These are phyloP conservation scores for Paecilomyces formosus DNA, from an alignment of 2,329 filamentous ascomycete genomes.

Conservation along the genomic window DNA sequence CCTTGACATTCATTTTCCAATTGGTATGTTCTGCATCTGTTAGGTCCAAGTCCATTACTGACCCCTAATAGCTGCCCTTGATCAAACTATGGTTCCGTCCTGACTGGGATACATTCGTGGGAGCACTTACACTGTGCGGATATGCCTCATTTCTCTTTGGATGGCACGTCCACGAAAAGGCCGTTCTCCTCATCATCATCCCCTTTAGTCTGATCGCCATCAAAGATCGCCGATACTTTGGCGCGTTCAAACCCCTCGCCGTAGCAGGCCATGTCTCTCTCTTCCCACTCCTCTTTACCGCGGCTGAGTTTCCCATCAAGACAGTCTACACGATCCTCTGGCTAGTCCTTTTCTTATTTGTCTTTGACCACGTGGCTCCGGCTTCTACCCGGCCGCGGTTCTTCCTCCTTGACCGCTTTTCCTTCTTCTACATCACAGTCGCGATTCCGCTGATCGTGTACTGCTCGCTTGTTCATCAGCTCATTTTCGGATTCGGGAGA, in stretches of 20 bases:
- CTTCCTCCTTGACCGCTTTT: slow-evolving; percentile 86
- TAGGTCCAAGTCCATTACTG: slow-evolving; percentile 9
- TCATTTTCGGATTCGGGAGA: slow-evolving; percentile 66
- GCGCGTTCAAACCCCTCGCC: slow-evolving; percentile 83
- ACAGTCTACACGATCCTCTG: slow-evolving; percentile 87
- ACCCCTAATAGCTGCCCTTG: slow-evolving; percentile 54
- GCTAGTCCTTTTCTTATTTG: slow-evolving; percentile 76
- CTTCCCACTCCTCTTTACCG: slow-evolving; percentile 87
- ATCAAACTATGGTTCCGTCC: slow-evolving; percentile 73
- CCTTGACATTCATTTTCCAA: slow-evolving; percentile 76
- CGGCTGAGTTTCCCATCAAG: slow-evolving; percentile 89
- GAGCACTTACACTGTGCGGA: slow-evolving; percentile 82
- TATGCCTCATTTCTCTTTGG: slow-evolving; percentile 96
- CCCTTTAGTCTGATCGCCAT: slow-evolving; percentile 91
- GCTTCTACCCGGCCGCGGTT: slow-evolving; percentile 72
- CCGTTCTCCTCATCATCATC: slow-evolving; percentile 86
- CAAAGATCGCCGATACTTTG: slow-evolving; percentile 80
- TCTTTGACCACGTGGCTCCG: slow-evolving; percentile 81
- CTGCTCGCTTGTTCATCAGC: slow-evolving; percentile 72
- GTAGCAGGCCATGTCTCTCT: slow-evolving; percentile 92
- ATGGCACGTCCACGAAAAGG: slow-evolving; percentile 98
- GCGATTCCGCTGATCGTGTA: slow-evolving; percentile 86
- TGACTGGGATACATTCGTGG: slow-evolving; percentile 83
- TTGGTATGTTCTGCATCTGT: slow-evolving; percentile 37
- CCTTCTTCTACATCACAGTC: slow-evolving; percentile 78